Base-by-base conservation (phyloP, 495 filamentous ascomycete genomes). In the Cudoniella acicularis region DNA sequence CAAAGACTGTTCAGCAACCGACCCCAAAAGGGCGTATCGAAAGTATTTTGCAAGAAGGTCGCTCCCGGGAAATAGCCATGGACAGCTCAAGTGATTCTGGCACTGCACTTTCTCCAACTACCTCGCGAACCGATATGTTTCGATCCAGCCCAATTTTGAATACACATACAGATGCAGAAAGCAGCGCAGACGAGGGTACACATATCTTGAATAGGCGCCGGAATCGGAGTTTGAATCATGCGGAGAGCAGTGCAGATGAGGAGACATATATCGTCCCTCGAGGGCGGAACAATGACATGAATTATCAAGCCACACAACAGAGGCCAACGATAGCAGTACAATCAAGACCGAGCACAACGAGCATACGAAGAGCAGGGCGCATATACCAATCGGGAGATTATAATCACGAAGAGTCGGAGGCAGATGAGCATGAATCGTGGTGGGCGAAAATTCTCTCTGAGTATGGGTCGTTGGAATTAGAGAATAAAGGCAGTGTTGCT, bases 401-500 rank as follows among this genome's bases (percentile, higher is more conserved):
- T 20, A 47, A 24, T 1, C 27, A 60, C 27, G 51, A 59, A 47
- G 56, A 51, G 23, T 53, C 40, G 13, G 56, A 45, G 24, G 64
- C 45, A 18, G 64, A 59, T 48, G 56, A 63, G 57, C 65, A 69
- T n/a, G 64, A 68, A 26, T 67, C 72, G 8, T 83, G 84, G 80
- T 83, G 75, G 70, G 73, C 69, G 61, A 69, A 69, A 30, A 57
- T 80, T 4, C 66, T 89, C 36, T 81, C 83, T 21, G 88, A 87
- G 60, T 89, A 93, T 64, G 90, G 89, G 53, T 87, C 83, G 46
- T 79, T 98, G 49, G 93, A 97, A 69, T 73, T 98, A 46, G 94
- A 98, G 69, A 98, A 98, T 65, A 97, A 97, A 70, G 95, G 93
- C 16, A 93, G 89, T 70, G 92, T 96, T 20, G 94, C 94, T 45